These are phyloP conservation scores for Starmerella apis DNA, from an alignment of 805 yeast genomes.

Conservation along the genomic window DNA sequence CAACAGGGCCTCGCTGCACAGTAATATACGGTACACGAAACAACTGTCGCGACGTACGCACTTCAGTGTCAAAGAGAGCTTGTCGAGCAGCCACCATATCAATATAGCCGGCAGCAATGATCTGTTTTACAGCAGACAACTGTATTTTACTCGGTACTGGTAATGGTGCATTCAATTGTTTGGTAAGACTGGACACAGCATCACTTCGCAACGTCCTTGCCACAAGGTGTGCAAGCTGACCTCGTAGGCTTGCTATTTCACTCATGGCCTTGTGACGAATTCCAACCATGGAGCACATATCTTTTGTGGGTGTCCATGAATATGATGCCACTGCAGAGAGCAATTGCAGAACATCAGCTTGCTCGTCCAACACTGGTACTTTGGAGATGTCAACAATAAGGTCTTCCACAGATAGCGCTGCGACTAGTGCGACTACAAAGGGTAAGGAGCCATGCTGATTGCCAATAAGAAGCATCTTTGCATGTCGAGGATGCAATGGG, in stretches of 20 bases:
- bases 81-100: conserved; percentile 85
- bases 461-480: conserved; percentile 80
- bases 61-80: conserved; percentile 47
- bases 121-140: conserved; percentile 72
- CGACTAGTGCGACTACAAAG: conserved; percentile 80
- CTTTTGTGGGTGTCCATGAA: conserved; percentile 33
- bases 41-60: conserved; percentile 47
- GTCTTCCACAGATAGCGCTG: conserved; percentile 88
- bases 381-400: conserved; percentile 69
- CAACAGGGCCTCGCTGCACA: conserved; percentile 27
- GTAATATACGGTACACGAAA: conserved; percentile 47
- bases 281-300: conserved; percentile 52
- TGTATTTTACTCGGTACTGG: conserved; percentile 61
- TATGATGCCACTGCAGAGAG: conserved; percentile 79
- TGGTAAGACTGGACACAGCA: conserved; percentile 36
- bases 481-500: conserved; percentile 88
- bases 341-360: conserved; percentile 63
- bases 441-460: conserved; percentile 79
- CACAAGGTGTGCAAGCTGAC: conserved; percentile 68
- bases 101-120: conserved; percentile 82
- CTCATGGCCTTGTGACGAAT: conserved; percentile 72
- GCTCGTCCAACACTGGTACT: conserved; percentile 58
- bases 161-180: conserved; percentile 44
- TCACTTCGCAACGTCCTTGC: conserved; percentile 39
- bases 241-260: conserved; percentile 70